Percentiles rank a stretch among this genome's conserved stretches.
Evolutionary conservation across 2,329 filamentous ascomycete genomes (phyloP).

Genomic region (Colletotrichum spaethianum): DNA sequence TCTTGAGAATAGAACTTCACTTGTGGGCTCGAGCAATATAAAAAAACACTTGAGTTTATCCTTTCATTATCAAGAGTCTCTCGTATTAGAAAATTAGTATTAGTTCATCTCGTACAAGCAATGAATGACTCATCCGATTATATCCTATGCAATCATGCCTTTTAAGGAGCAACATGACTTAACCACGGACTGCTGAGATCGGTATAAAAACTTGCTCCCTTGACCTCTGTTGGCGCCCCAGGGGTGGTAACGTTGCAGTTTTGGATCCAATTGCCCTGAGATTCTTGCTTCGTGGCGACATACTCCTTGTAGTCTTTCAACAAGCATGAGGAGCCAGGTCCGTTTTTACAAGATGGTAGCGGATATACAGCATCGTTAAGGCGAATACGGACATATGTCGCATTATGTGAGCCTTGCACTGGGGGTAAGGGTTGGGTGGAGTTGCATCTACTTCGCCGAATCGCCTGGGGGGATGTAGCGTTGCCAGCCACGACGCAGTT

Average conservation of each 20-base stretch:
- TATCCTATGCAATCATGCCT: background rate
- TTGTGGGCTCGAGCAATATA: too few species aligned
- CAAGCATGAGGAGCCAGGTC: slow-evolving; percentile 68
- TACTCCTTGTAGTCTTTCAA: slow-evolving; percentile 61
- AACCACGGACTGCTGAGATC: slow-evolving; percentile 50
- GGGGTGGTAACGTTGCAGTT: slow-evolving; percentile 62
- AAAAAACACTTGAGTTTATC: too few species aligned
- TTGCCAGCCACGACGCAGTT: slow-evolving; percentile 58
- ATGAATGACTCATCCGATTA: background rate
- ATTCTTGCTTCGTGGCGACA: slow-evolving; percentile 59
- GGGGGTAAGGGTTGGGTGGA: slow-evolving; percentile 16
- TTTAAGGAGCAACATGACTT: slow-evolving; percentile 25
- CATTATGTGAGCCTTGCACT: slow-evolving; percentile 45
- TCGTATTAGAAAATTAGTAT: background rate
- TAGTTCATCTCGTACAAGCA: background rate
- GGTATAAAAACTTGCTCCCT: slow-evolving; percentile 65
- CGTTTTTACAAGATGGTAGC: slow-evolving; percentile 66
- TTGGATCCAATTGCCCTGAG: slow-evolving; percentile 64
- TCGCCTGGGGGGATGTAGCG: slow-evolving; percentile 30
- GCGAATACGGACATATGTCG: slow-evolving; percentile 68
- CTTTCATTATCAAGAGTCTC: too few species aligned
- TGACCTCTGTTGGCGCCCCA: slow-evolving; percentile 56
- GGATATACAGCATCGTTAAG: slow-evolving; percentile 77
- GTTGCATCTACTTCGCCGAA: background rate
- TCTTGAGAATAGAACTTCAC: too few species aligned